A percentile compares a stretch with the other conserved stretches of the same genome.
These are phyloP conservation scores for Alternaria alternata DNA, from an alignment of 2,329 filamentous ascomycete genomes.

Conservation along the genomic window DNA sequence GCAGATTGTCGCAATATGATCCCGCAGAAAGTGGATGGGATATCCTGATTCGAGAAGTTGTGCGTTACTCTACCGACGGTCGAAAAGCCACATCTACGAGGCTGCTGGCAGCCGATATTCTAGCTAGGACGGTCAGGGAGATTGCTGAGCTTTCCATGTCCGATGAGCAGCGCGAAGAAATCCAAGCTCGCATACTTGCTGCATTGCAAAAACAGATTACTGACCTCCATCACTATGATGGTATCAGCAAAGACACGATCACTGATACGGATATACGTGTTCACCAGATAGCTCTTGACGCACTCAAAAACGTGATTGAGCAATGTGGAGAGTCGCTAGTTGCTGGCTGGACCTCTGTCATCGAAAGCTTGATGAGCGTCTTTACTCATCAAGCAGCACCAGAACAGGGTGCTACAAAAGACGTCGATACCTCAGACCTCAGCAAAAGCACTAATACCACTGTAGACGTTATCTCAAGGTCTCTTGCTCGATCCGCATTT, in stretches of 20 bases:
- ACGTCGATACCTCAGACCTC: not conserved
- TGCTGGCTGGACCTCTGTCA: constrained; percentile 84
- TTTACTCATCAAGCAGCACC: constrained; percentile 58
- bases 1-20: constrained; percentile 72
- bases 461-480: constrained; percentile 65
- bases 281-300: constrained; percentile 80
- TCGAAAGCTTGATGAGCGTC: constrained; percentile 84
- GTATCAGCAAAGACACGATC: constrained; percentile 63
- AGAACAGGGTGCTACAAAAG: not conserved
- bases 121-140: constrained; percentile 57
- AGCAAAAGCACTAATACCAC: not conserved
- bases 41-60: constrained; percentile 66
- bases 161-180: constrained; percentile 54
- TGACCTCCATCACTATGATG: constrained; percentile 61
- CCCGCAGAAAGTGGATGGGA: constrained; percentile 79
- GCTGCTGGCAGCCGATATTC: constrained; percentile 58
- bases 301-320: constrained; percentile 82
- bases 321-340: constrained; percentile 85
- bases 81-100: constrained; percentile 55
- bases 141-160: constrained; percentile 62
- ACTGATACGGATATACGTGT: constrained; percentile 77
- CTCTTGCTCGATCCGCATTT: constrained; percentile 86
- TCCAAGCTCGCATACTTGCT: constrained; percentile 76
- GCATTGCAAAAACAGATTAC: constrained; percentile 70
- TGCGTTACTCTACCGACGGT: constrained; percentile 55